Conservation (phyloP, 2,329 filamentous ascomycete species). For the Alternaria gansuensis region DNA sequence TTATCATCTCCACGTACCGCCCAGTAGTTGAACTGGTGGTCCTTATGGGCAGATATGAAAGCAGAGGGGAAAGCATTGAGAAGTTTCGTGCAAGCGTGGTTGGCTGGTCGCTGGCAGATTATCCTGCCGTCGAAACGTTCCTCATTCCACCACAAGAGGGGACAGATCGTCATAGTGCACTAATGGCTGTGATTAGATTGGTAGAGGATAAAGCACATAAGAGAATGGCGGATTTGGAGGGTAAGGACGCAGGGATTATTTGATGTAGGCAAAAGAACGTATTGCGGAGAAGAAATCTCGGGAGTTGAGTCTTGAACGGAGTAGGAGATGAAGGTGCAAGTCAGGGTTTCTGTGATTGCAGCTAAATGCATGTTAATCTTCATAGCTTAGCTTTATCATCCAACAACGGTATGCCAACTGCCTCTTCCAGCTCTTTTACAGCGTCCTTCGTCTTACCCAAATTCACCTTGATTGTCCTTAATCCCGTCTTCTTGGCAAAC, state of each 20-base stretch:
- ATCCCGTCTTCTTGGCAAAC: conserved; percentile 75
- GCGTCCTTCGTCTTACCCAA: conserved; percentile 81
- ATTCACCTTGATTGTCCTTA: conserved; percentile 84
- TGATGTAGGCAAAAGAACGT: background rate
- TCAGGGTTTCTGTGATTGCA: background rate
- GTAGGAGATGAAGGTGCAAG: background rate
- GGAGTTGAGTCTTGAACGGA: too few relatives aligned
- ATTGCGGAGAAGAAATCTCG: too few relatives aligned
- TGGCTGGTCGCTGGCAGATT: background rate
- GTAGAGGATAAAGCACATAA: conserved; percentile 1
- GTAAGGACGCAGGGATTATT: background rate
- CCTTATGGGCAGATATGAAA: background rate
- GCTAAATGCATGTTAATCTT: background rate
- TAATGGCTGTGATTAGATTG: background rate
- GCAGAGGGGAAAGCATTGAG: background rate
- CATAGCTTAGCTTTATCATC: conserved; percentile 54
- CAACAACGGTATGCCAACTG: conserved; percentile 73
- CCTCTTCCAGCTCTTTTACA: conserved; percentile 78
- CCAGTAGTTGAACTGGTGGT: background rate
- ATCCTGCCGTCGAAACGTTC: background rate
- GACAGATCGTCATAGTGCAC: background rate
- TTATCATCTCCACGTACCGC: background rate
- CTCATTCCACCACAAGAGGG: background rate
- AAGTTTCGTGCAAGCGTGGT: conserved; percentile 2
- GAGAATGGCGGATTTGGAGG: background rate